Evolutionary conservation across 352 stramenopile species (phyloP).

Genomic region (Pythium dissimile): DNA sequence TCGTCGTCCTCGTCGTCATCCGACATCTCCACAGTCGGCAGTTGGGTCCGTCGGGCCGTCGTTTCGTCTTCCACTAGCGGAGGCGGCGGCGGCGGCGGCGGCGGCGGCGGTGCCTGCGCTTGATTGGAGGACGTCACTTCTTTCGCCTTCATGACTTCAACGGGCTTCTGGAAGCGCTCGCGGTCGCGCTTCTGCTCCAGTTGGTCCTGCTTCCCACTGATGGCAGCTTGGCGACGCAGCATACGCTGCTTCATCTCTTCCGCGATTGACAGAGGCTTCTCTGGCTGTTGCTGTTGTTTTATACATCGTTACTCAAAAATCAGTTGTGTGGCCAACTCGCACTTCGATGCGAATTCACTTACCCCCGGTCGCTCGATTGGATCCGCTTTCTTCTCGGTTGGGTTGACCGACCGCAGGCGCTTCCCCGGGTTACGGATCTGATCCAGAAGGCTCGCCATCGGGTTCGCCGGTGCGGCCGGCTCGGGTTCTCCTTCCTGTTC

Average conservation of each 20-base stretch:
- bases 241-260: slow-evolving; percentile 85
- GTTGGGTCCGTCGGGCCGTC: slow-evolving; percentile 32
- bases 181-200: slow-evolving; percentile 78
- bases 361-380: slow-evolving; percentile 1
- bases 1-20: slow-evolving; percentile 75
- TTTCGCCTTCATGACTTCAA: slow-evolving; percentile 74
- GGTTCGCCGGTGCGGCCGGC: slow-evolving; percentile 15
- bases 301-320: no score
- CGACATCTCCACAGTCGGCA: slow-evolving; percentile 79
- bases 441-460: slow-evolving; percentile 21
- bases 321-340: no score
- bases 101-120: slow-evolving; percentile 31
- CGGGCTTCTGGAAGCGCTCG: slow-evolving; percentile 62
- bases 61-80: slow-evolving; percentile 10
- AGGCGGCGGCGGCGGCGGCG: slow-evolving; percentile 32
- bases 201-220: slow-evolving; percentile 82
- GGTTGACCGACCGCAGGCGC: slow-evolving; percentile 16
- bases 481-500: slow-evolving; percentile 1
- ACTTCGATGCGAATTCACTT: not conserved
- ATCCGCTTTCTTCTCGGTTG: slow-evolving; percentile 16
- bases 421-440: slow-evolving; percentile 29
- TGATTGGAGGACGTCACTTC: slow-evolving; percentile 52
- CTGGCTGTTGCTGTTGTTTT: slow-evolving; percentile 22
- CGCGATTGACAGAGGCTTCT: slow-evolving; percentile 64
- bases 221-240: slow-evolving; percentile 65